Evolutionary conservation across 106 monocot genomes (phyloP), one percentile per base, ranked within the genome.

Genomic region (Phalaenopsis equestris): DNA sequence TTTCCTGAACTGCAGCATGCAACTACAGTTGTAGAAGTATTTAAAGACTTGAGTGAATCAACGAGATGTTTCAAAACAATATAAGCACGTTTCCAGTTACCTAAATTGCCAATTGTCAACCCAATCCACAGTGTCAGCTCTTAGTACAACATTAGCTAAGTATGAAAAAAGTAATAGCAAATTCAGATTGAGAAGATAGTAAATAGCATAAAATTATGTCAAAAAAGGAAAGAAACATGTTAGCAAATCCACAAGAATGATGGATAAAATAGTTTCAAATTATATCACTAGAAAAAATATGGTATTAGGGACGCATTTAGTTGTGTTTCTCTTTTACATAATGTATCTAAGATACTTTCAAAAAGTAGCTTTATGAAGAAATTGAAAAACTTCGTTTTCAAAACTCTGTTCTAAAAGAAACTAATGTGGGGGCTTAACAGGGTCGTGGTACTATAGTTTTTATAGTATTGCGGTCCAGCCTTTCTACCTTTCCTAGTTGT

Each of bases 71-170:
- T 78, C 82, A 99, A 76, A 79, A 86, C 83, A 78, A 73, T 81
- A 78, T 83, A 84, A 48, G 82, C 93, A 87, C 85, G 90, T 86
- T 87, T 99, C 92, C 89, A 88, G 49, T 91, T 89, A 83, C 99
- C 99, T 99, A 78, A 16, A 86, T 41, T 68, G 48, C 43, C 43
- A 74, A 19, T 43, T 74, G 38, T 5, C 10, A 14, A 39, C 70
- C 70, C 70, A 70, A 39, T 38, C 70, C 70, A 21, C 64, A 10
- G 70, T 70, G 39, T n/a, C 70, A 70, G 39, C 2, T 39, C 10
- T 70, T 39, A 70, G 70, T 15, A 4, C 39, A 70, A 39, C 70
- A 12, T 36, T 70, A 70, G 10, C 38, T 70, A 38, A 12, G 70
- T 14, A 36, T 14, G 23, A 39, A 70, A 70, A 2, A 70, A 70